Evolutionary conservation across 768 basidiomycete species (phyloP).

Genomic region (Trametes gibbosa): DNA sequence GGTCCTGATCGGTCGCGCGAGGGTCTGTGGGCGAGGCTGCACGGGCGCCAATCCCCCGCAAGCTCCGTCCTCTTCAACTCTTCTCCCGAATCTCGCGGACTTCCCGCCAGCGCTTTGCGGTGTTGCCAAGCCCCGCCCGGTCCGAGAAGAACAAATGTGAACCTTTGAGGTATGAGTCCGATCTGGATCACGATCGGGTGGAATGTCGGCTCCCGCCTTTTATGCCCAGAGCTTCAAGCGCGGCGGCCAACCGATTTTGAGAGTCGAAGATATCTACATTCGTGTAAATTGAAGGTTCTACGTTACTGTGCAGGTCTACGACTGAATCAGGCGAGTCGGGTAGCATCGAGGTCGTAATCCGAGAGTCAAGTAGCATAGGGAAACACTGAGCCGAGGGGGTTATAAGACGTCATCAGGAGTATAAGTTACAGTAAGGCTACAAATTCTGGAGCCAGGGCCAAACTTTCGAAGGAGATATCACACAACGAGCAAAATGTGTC

Average conservation of each 20-base stretch:
- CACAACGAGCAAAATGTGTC: too few relatives aligned
- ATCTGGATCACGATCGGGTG: neutral
- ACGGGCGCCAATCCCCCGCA: neutral
- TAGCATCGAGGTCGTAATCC: too few relatives aligned
- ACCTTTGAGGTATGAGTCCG: neutral
- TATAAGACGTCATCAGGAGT: neutral
- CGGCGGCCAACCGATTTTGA: too few relatives aligned
- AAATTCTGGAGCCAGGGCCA: neutral
- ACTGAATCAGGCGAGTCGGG: too few relatives aligned
- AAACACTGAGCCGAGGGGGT: neutral
- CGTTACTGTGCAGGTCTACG: too few relatives aligned
- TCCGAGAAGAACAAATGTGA: neutral
- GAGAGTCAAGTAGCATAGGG: too few relatives aligned
- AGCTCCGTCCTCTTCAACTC: neutral
- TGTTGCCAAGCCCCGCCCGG: neutral
- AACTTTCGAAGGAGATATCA: neutral
- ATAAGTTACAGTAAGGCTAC: conserved; percentile 1
- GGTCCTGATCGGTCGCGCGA: neutral
- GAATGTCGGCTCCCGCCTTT: neutral
- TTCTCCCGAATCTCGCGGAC: neutral
- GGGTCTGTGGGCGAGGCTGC: neutral
- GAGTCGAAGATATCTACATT: too few relatives aligned
- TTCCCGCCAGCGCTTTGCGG: neutral
- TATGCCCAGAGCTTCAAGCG: too few relatives aligned
- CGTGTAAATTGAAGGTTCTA: too few relatives aligned